Evolutionary conservation across 1,284 basidiomycete species (phyloP), one percentile per base, ranked within the genome.

Genomic region (Ustilago trichophora): DNA sequence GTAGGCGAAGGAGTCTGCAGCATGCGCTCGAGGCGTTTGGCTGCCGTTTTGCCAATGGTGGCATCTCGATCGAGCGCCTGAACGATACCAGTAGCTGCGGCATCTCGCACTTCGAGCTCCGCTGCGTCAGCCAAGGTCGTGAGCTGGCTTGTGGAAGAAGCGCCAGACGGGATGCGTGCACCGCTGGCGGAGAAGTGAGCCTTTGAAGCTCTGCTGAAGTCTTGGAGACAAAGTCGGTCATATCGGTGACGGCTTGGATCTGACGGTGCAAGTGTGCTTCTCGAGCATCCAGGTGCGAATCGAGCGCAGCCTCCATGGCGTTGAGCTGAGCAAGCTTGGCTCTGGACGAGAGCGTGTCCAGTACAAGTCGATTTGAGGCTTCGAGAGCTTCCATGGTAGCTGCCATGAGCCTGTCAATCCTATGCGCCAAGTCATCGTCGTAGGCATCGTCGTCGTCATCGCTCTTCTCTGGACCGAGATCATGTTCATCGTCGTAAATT

Each of bases 1-100:
- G 27, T 47, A 11, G 58, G 54, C 25, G 46, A 34, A 0, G 64
- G 54, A 11, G 49, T 44, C n/a, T 62, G 60, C 5, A 75, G 63
- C 51, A 73, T 63, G 16, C 63, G 55, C 26, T 75, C 73, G 9
- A 75, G 53, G 15, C 73, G 53, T 47, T 70, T 75, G 16, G 66
- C 73, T 2, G 73, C 73, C 5, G 69, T 69, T 43, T 75, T 75
- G 13, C 73, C 68, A 13, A 75, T 75, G 15, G 73, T 75, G 15
- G 66, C 62, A 26, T 72, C 65, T 32, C 58, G 48, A 29, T 74
- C 72, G 16, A 63, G 42, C 15, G 70, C 73, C 33, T 70, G 51
- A 2, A 70, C 60, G 18, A 72, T 58, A 18, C 66, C 69, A 7
- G 48, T 44, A 1, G 62, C 62, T 6, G 54, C 46, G 9, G 54